These are phyloP conservation scores for Spiraea crenata DNA, from an alignment of 331 rosid species.

Conservation along the genomic window DNA sequence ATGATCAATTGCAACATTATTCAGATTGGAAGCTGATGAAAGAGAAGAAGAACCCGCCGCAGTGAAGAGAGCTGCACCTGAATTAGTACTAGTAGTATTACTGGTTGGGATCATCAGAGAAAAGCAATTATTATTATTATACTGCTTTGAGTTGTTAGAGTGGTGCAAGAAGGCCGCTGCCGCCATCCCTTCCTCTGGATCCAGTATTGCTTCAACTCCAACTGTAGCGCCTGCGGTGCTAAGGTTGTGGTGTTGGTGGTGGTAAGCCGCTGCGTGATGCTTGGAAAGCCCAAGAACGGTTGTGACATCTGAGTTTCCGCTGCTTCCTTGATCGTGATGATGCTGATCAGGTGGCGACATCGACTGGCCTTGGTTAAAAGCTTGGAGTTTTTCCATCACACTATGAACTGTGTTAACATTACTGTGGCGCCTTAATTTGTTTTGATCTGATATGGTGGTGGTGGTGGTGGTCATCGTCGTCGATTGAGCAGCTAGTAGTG, in stretches of 20 bases:
- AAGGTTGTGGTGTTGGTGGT: constrained; percentile 6
- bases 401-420: neutral
- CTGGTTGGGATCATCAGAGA: neutral
- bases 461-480: neutral
- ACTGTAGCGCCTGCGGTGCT: too few relatives aligned
- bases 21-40: constrained; percentile 19
- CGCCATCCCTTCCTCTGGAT: constrained; percentile 30
- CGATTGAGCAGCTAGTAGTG: neutral
- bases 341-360: neutral
- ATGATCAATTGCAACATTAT: constrained; percentile 38
- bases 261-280: constrained; percentile 2
- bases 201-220: neutral
- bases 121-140: neutral
- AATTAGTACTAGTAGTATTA: neutral
- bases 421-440: constrained; percentile 5
- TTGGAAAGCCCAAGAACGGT: constrained; percentile 10
- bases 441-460: neutral
- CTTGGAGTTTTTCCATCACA: constrained; percentile 19
- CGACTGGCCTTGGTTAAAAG: constrained; percentile 9
- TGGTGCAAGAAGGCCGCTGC: constrained; percentile 16
- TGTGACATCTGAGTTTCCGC: constrained; percentile 20
- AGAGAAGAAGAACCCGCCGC: constrained; percentile 25
- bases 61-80: constrained; percentile 25
- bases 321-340: constrained; percentile 26
- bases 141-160: constrained; percentile 1